Evolutionary conservation across 2,329 filamentous ascomycete species (phyloP).

Genomic region (Juglanconis juglandina): DNA sequence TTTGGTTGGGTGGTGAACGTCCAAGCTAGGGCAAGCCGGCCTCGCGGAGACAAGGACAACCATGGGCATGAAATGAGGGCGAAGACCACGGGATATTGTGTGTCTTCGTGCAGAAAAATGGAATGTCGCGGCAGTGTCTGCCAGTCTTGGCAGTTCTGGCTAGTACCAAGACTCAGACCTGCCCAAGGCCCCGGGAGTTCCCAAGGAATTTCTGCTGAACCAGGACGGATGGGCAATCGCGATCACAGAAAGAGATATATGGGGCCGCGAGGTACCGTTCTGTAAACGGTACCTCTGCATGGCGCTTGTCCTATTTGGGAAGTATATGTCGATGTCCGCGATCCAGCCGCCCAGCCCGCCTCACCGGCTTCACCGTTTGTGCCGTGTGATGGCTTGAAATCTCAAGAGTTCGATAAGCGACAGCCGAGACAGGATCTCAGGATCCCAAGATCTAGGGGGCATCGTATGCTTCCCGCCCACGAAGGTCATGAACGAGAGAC

Average conservation of each 20-base stretch:
- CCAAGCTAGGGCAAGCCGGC: conserved; percentile 13
- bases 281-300: conserved; percentile 13
- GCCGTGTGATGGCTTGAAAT: no score
- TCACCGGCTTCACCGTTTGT: neutral
- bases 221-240: conserved; percentile 14
- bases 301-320: conserved; percentile 13
- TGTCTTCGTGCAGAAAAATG: neutral
- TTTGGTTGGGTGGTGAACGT: conserved; percentile 8
- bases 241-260: conserved; percentile 11
- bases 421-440: neutral
- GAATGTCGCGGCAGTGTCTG: conserved; percentile 6
- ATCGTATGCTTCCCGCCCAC: no score
- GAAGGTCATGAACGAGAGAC: no score
- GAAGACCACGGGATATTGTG: neutral
- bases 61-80: conserved; percentile 3
- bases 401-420: neutral
- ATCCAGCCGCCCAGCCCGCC: neutral
- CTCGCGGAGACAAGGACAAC: conserved; percentile 14
- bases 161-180: neutral
- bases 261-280: conserved; percentile 7
- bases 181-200: conserved; percentile 7
- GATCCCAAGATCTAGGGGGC: no score
- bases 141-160: conserved; percentile 9
- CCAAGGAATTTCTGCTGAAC: conserved; percentile 2
- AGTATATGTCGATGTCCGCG: conserved; percentile 7